Conservation (phyloP, 345 rosid species). For the Pugionium dolabratum region DNA sequence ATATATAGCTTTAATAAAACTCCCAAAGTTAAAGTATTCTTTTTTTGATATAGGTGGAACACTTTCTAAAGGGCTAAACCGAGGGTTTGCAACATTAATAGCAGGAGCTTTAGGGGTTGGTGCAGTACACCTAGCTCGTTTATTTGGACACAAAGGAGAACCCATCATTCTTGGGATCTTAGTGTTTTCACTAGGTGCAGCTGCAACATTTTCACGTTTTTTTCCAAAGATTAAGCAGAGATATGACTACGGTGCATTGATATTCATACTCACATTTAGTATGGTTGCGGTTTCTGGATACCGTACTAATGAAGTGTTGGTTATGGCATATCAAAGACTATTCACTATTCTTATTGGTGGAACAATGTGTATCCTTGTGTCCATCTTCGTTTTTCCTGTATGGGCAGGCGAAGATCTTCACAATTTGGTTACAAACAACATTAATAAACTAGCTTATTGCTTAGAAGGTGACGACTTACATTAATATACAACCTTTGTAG, state of each 20-base stretch:
- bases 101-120: slow-evolving; percentile 74
- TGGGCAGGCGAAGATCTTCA: slow-evolving; percentile 87
- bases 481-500: too few relatives aligned
- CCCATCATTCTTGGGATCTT: slow-evolving; percentile 65
- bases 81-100: slow-evolving; percentile 66
- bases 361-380: slow-evolving; percentile 47
- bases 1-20: too few relatives aligned
- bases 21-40: background rate
- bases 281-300: slow-evolving; percentile 74
- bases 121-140: slow-evolving; percentile 57
- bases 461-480: slow-evolving; percentile 50
- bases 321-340: slow-evolving; percentile 54
- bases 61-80: slow-evolving; percentile 60
- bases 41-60: slow-evolving; percentile 58
- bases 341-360: slow-evolving; percentile 73
- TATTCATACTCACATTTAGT: slow-evolving; percentile 79
- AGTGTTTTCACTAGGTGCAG: slow-evolving; percentile 67
- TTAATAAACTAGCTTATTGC: slow-evolving; percentile 56
- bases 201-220: slow-evolving; percentile 68
- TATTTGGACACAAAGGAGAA: slow-evolving; percentile 61
- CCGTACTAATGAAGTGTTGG: slow-evolving; percentile 53
- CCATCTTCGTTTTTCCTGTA: slow-evolving; percentile 57
- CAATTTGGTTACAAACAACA: slow-evolving; percentile 47
- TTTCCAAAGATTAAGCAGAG: slow-evolving; percentile 73
- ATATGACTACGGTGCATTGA: slow-evolving; percentile 80